phyloP scores from a whole-genome alignment of 2,329 filamentous ascomycete genomes.

The Fusarium sp. region DNA sequence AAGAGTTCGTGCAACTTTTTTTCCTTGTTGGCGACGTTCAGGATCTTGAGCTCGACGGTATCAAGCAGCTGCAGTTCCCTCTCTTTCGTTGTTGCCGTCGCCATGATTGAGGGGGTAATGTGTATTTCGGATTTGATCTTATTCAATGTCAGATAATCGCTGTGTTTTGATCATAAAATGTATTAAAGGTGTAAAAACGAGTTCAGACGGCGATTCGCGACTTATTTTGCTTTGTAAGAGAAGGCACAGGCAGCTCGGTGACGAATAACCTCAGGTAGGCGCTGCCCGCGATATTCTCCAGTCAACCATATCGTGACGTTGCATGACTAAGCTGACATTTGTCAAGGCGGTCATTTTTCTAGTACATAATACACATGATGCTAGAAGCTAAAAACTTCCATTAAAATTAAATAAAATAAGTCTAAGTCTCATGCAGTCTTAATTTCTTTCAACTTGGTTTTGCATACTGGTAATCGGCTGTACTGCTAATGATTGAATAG shows the following conservation, averaged over 20 bases:
- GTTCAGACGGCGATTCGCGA: neutral
- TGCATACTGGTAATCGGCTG: neutral
- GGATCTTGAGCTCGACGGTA: constrained; percentile 85
- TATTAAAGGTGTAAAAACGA: neutral
- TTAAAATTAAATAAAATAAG: neutral
- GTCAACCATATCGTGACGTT: constrained; percentile 39
- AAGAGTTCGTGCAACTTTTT: constrained; percentile 82
- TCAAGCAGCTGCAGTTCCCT: constrained; percentile 84
- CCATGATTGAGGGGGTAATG: constrained; percentile 45
- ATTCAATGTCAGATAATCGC: neutral
- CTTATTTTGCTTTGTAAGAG: neutral
- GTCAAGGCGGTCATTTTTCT: neutral
- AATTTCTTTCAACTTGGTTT: too few relatives aligned
- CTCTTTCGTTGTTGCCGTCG: constrained; percentile 62
- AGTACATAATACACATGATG: neutral
- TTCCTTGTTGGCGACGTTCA: constrained; percentile 83
- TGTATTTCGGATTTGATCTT: neutral
- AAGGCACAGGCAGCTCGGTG: constrained; percentile 38
- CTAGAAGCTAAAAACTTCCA: neutral
- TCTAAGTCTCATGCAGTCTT: rapidly evolving
- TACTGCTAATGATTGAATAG: too few relatives aligned
- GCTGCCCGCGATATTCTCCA: constrained; percentile 22
- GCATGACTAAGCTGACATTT: constrained; percentile 39
- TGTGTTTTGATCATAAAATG: neutral
- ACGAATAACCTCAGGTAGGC: constrained; percentile 29